Base-by-base conservation (phyloP, 208 protist genomes). In the Acanthamoeba comandoni region DNA sequence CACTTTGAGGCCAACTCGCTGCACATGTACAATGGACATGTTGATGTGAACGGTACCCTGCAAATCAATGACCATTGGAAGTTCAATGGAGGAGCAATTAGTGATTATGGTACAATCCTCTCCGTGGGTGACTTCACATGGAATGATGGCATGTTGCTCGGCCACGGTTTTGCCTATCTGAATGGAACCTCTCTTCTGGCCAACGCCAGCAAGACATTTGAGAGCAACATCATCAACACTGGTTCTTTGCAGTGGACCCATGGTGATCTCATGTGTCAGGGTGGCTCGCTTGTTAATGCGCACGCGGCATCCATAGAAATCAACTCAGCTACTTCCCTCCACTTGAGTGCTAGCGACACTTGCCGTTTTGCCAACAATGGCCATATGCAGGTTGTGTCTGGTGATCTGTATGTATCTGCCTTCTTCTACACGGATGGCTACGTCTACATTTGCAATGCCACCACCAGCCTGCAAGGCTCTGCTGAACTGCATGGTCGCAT, bases 381-480 rank as follows among this genome's bases (percentile, higher is more conserved):
- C 77, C 52, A 53, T 8, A 15, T 87, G 31, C 69, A 65, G 57
- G 22, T 87, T 22, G 69, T 60, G 8, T 65, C 77, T 53, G 77
- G 77, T 60, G 9, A 29, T 53, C 57, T 87, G 57, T 70, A 87
- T 60, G 77, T 60, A 2, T 87, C 77, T 4, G 19, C 53, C 26
- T 87, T 62, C 57, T 24, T 87, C 55, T n/a, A 15, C 55, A 87
- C 62, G 57, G 51, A 26, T 29, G 57, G 39, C 55, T 55, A 53
- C 19, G 77, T 53, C 77, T 87, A 87, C 77, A 87, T 87, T 53
- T 87, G 77, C 57, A 19, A 87, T 60, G 77, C 77, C 26, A 53
- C 62, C 57, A 26, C 69, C 35, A 29, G 69, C 55, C 52, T 87
- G 9, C 51, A 70, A 19, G 35, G 52, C 24, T 87, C 77, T 53